These are phyloP conservation scores for Globisporangium abappressorium DNA, from an alignment of 352 stramenopile genomes.

Conservation along the genomic window DNA sequence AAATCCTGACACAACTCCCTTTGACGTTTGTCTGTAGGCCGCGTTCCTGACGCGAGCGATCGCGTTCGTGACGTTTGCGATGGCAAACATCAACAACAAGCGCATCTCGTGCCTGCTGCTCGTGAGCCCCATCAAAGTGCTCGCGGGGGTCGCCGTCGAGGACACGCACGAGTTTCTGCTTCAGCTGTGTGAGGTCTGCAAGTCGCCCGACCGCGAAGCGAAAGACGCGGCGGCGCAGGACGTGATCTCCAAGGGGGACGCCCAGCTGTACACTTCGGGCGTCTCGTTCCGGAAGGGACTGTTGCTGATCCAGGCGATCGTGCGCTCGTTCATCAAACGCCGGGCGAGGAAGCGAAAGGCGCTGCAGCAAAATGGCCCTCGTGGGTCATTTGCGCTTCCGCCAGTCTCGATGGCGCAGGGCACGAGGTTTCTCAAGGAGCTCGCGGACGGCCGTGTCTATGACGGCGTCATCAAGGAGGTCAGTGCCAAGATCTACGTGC, in stretches of 20 bases:
- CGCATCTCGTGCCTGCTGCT: slow-evolving; percentile 69
- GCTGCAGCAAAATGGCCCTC: slow-evolving; percentile 18
- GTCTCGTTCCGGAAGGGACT: slow-evolving; percentile 73
- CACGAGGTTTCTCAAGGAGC: slow-evolving; percentile 71
- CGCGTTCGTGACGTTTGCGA: slow-evolving; percentile 66
- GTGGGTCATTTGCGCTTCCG: not conserved
- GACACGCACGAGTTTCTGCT: slow-evolving; percentile 75
- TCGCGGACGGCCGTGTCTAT: slow-evolving; percentile 61
- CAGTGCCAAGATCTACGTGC: slow-evolving; percentile 39
- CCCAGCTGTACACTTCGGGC: slow-evolving; percentile 63
- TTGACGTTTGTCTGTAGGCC: slow-evolving; percentile 20
- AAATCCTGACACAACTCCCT: too few species aligned
- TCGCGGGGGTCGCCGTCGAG: slow-evolving; percentile 59
- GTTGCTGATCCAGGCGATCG: slow-evolving; percentile 63
- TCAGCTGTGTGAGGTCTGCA: slow-evolving; percentile 67
- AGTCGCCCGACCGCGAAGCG: slow-evolving; percentile 35
- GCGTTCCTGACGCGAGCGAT: slow-evolving; percentile 77
- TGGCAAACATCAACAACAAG: slow-evolving; percentile 36
- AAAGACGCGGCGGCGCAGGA: slow-evolving; percentile 56
- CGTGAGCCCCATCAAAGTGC: slow-evolving; percentile 82
- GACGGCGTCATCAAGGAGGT: slow-evolving; percentile 58
- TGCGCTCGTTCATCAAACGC: slow-evolving; percentile 62
- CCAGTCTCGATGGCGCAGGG: slow-evolving; percentile 43
- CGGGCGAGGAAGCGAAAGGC: slow-evolving; percentile 38
- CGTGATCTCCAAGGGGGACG: slow-evolving; percentile 62